Base-by-base conservation (phyloP, 179 eudicot species). In the Beta lomatogona region DNA sequence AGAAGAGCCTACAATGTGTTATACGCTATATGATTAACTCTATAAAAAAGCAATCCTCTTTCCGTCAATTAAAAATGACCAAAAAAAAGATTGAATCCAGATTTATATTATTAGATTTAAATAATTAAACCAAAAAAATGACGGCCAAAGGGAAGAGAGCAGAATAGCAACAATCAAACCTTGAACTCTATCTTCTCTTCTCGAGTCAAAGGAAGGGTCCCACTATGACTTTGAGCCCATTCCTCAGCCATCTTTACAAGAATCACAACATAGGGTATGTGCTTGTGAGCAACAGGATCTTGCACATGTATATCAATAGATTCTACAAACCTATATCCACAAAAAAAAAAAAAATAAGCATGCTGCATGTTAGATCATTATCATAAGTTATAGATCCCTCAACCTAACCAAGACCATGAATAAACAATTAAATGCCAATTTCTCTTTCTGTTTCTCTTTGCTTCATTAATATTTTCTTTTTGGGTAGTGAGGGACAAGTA, bases 261-360 rank as follows among this genome's bases (percentile, higher is more conserved):
- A 84, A 96, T 94, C 68, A 92, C 87, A 77, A 96, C 92, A 86
- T 92, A 94, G 36, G 99, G 99, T 73, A 88, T 94, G 85, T 96
- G 99, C 86, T 96, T 96, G 88, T 96, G 99, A 78, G 90, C 91
- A 82, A 96, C 98, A 80, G 94, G 96, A 86, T 96, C 99, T 12
- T 89, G 28, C 68, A 86, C 85, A 70, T 90, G 86, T 77, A 91
- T 83, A 82, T 96, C 99, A 85, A 94, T 91, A 45, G 95, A 85
- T 79, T 92, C 98, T 48, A 91, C 92, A 87, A 91, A 94, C 83
- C 99, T 96, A 78, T 70, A 25, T 67, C 58, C 69, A 85, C 19
- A 78, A 3, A 36, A 1, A 36, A 75, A 60, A 71, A 77, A 60
- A 71, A 67, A 13, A 81, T 77, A 67, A 87, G 77, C 68, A 82